Conservation (phyloP, 768 basidiomycete species). For the Serendipita indica region DNA sequence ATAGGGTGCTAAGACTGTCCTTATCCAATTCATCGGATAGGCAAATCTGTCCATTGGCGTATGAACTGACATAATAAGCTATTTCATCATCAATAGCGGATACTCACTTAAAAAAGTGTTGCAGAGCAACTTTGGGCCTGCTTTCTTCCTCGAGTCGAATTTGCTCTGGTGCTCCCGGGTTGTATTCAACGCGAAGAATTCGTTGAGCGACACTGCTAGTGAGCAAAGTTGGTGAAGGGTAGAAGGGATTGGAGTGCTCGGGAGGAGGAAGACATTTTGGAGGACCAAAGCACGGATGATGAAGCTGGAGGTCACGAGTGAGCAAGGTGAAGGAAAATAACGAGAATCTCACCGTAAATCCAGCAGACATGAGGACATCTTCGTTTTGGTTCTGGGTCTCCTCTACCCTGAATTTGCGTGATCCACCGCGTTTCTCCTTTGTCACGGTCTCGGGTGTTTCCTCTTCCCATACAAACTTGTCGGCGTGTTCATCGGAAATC, state of each 20-base stretch:
- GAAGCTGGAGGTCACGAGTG: neutral
- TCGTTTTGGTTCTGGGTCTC: constrained; percentile 44
- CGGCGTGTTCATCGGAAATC: constrained; percentile 34
- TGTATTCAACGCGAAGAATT: constrained; percentile 25
- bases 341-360: constrained; percentile 29
- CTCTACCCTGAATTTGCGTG: constrained; percentile 40
- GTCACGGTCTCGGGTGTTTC: constrained; percentile 18
- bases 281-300: constrained; percentile 1
- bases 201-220: constrained; percentile 30
- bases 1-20: constrained; percentile 20
- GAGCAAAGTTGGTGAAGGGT: constrained; percentile 22
- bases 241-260: neutral
- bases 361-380: constrained; percentile 28
- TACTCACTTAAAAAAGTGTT: neutral
- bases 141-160: neutral
- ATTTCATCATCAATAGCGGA: neutral
- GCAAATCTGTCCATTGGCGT: neutral
- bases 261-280: neutral
- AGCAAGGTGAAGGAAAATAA: neutral
- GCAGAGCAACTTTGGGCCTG: neutral
- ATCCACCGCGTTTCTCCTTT: no score
- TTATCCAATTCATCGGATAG: constrained; percentile 11
- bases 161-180: neutral
- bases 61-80: neutral
- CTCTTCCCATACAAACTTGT: constrained; percentile 29